A percentile compares a stretch with the other conserved stretches of the same genome.
phyloP scores from a whole-genome alignment of 306 rosid genomes.

The Prunus davidiana region DNA sequence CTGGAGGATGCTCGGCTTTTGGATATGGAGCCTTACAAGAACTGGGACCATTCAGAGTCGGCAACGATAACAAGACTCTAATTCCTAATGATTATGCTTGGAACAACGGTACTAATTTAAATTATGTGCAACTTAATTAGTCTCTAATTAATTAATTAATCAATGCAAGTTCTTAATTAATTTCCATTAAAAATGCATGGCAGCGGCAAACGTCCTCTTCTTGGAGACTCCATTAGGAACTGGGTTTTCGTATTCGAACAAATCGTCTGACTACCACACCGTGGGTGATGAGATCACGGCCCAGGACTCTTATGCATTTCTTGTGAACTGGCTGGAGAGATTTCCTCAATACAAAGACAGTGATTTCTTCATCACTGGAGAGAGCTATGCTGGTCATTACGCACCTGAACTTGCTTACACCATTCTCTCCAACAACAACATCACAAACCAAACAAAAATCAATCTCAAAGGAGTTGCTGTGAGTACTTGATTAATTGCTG shows the following conservation, averaged over 20 bases:
- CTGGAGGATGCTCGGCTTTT: conserved; percentile 59
- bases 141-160: no score
- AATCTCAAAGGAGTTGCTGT: conserved; percentile 64
- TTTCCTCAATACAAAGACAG: conserved; percentile 57
- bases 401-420: conserved; percentile 57
- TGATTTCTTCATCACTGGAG: conserved; percentile 56
- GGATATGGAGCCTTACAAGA: conserved; percentile 66
- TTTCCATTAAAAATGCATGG: conserved; percentile 7
- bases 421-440: conserved; percentile 38
- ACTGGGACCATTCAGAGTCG: conserved; percentile 64
- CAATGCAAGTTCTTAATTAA: no score
- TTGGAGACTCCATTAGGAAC: conserved; percentile 66
- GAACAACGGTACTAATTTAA: conserved; percentile 38
- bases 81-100: conserved; percentile 38
- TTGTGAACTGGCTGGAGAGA: conserved; percentile 59
- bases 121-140: no score
- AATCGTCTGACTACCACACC: conserved; percentile 26
- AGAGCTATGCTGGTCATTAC: conserved; percentile 67
- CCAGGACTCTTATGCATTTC: conserved; percentile 47
- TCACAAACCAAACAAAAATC: conserved; percentile 31
- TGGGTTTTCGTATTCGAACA: conserved; percentile 65
- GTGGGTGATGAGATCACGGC: conserved; percentile 61
- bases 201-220: conserved; percentile 72
- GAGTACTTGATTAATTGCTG: conserved; percentile 16
- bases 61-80: conserved; percentile 49